A percentile compares a stretch with the other conserved stretches of the same genome.
Conservation (phyloP, 164 flowering plant genomes). For the Aristolochia californica region DNA sequence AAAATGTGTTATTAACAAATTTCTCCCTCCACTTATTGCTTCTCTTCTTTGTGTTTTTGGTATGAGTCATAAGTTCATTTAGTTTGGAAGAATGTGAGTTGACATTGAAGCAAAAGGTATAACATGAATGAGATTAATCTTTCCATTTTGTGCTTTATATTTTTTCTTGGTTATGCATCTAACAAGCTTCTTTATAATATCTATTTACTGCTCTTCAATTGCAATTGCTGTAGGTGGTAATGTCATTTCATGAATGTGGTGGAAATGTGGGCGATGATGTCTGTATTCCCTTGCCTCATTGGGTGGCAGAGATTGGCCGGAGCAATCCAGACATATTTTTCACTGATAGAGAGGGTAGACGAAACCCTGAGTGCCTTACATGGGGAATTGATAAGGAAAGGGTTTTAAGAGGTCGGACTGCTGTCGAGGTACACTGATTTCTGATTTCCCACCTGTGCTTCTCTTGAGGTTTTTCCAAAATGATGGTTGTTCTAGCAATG, state of each 20-base stretch:
- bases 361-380: conserved; percentile 89
- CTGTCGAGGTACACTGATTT: conserved; percentile 55
- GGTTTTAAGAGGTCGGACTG: conserved; percentile 88
- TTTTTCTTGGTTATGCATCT: no score
- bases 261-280: conserved; percentile 88
- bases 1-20: neutral
- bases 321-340: conserved; percentile 71
- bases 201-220: no score
- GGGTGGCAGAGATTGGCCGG: conserved; percentile 83
- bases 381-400: conserved; percentile 95
- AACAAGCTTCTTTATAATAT: no score
- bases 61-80: no score
- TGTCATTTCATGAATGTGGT: conserved; percentile 94
- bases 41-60: no score
- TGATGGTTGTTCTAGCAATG: no score
- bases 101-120: no score
- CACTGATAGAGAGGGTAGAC: conserved; percentile 76
- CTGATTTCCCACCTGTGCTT: neutral
- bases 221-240: conserved; percentile 37
- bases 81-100: no score
- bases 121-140: no score
- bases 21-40: neutral
- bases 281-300: conserved; percentile 74
- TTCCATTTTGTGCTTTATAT: no score
- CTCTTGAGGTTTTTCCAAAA: no score